phyloP scores from a whole-genome alignment of 2,329 filamentous ascomycete species.

The Aspergillus candidus region DNA sequence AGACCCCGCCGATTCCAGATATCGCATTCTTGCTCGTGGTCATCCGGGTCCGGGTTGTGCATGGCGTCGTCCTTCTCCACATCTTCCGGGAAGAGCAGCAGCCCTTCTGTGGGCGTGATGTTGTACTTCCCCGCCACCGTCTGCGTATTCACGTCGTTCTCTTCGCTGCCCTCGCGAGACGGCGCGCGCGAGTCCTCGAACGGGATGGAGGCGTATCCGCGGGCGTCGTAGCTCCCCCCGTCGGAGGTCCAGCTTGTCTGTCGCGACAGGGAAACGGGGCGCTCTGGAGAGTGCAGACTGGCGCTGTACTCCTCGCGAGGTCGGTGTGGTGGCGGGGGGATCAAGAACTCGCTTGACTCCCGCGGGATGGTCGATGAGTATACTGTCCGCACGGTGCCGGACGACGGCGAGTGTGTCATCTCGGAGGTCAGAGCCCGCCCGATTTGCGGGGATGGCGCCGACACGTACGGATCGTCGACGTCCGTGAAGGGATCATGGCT shows the following conservation, averaged over 20 bases:
- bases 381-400: slow-evolving; percentile 32
- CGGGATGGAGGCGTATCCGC: slow-evolving; percentile 46
- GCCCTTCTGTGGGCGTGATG: slow-evolving; percentile 60
- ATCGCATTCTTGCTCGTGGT: slow-evolving; percentile 57
- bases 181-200: slow-evolving; percentile 56
- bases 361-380: slow-evolving; percentile 48
- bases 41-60: slow-evolving; percentile 63
- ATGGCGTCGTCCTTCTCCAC: slow-evolving; percentile 68
- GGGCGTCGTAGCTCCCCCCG: slow-evolving; percentile 48
- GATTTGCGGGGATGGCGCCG: slow-evolving; percentile 10
- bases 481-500: slow-evolving; percentile 47
- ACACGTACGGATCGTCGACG: slow-evolving; percentile 24
- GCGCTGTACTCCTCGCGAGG: slow-evolving; percentile 48
- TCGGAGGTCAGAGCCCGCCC: slow-evolving; percentile 18
- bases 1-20: slow-evolving; percentile 60
- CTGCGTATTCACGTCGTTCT: slow-evolving; percentile 62
- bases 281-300: slow-evolving; percentile 42
- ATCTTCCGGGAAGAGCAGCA: slow-evolving; percentile 64
- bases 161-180: slow-evolving; percentile 58
- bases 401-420: slow-evolving; percentile 15
- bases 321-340: slow-evolving; percentile 42
- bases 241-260: slow-evolving; percentile 63
- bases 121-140: slow-evolving; percentile 70
- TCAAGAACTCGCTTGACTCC: slow-evolving; percentile 35
- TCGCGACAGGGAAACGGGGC: slow-evolving; percentile 51